These are phyloP conservation scores for Chlamydomonas incerta DNA, from an alignment of 139 green algal species.

Conservation along the genomic window DNA sequence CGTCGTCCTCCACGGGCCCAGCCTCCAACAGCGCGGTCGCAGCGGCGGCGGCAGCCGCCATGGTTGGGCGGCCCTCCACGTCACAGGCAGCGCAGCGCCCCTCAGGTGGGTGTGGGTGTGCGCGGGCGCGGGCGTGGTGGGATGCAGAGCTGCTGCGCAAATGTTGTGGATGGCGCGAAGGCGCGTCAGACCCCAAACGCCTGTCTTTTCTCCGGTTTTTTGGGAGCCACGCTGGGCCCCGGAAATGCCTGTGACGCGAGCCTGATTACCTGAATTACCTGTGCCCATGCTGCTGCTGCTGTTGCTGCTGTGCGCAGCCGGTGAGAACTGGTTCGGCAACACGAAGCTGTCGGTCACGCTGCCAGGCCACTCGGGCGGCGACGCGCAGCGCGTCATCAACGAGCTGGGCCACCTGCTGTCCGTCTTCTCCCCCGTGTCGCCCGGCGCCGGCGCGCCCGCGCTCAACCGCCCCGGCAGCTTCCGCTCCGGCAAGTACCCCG, in stretches of 20 bases:
- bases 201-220: no score
- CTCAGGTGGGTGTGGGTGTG: not conserved
- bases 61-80: not conserved
- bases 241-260: not conserved
- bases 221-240: no score
- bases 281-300: no score
- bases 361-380: not conserved
- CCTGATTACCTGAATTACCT: no score
- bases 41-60: not conserved
- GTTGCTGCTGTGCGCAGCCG: not conserved
- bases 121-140: no score
- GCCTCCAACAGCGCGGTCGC: not conserved
- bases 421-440: slow-evolving; percentile 23
- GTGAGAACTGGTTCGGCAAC: slow-evolving; percentile 38
- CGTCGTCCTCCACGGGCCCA: slow-evolving; percentile 12
- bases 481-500: slow-evolving; percentile 26
- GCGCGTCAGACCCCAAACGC: no score
- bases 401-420: slow-evolving; percentile 37
- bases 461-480: slow-evolving; percentile 21
- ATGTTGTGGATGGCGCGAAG: no score
- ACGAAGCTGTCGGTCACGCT: slow-evolving; percentile 29
- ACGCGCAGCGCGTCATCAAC: slow-evolving; percentile 9
- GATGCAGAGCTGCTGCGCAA: no score
- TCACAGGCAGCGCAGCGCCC: not conserved
- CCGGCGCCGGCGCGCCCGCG: not conserved